These are phyloP conservation scores for Candida anutae DNA, from an alignment of 1,139 yeast genomes.

Conservation along the genomic window DNA sequence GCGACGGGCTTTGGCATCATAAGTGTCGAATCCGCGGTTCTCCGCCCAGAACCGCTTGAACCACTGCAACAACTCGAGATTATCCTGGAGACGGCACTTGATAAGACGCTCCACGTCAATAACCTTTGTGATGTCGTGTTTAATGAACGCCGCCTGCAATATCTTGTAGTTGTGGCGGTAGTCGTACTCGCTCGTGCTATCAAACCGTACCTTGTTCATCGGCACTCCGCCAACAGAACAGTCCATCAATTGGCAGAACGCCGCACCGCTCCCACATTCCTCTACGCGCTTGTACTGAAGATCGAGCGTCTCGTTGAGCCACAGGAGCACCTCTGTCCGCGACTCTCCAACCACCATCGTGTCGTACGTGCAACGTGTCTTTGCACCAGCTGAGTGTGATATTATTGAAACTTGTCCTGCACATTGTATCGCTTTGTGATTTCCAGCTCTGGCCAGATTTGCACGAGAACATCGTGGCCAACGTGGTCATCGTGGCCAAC, in stretches of 20 bases:
- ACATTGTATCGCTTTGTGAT: too few relatives aligned
- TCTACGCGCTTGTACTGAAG: conserved; percentile 72
- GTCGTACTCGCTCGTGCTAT: conserved; percentile 68
- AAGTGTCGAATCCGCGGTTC: conserved; percentile 49
- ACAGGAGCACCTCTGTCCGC: conserved; percentile 72
- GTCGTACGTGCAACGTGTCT: too few relatives aligned
- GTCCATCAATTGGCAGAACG: conserved; percentile 87
- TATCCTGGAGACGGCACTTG: conserved; percentile 89
- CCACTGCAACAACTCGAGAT: conserved; percentile 92
- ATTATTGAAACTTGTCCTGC: too few relatives aligned
- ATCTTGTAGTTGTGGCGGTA: conserved; percentile 76
- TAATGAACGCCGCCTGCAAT: conserved; percentile 67
- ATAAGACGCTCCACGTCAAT: conserved; percentile 77
- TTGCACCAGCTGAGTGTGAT: too few relatives aligned
- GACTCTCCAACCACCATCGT: conserved; percentile 52
- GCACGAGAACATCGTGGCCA: too few relatives aligned
- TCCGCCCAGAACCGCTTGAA: conserved; percentile 76
- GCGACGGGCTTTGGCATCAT: conserved; percentile 50
- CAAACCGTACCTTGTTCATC: conserved; percentile 65
- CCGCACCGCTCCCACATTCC: conserved; percentile 94
- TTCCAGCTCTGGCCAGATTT: too few relatives aligned
- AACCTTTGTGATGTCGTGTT: conserved; percentile 62
- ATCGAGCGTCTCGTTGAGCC: conserved; percentile 72
- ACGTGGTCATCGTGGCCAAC: too few relatives aligned
- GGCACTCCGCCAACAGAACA: conserved; percentile 78